Conservation (phyloP, 1,284 basidiomycete species). For the Austroboletus novae-zelandiae region DNA sequence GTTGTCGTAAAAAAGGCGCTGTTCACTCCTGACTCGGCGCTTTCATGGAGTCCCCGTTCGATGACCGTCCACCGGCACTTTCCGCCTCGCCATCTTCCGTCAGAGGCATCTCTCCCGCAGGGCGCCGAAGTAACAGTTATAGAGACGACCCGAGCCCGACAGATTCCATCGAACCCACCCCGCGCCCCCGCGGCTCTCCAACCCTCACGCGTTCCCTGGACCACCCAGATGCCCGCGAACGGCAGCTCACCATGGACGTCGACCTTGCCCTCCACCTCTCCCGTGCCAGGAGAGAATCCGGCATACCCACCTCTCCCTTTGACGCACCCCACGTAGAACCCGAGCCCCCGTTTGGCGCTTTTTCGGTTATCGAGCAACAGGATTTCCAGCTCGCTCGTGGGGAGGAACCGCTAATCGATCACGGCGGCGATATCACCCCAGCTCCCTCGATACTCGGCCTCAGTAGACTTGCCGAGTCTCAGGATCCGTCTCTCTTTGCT, state of each 20-base stretch:
- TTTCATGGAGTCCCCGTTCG: conserved; percentile 30
- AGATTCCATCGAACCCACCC: conserved; percentile 43
- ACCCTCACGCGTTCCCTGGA: conserved; percentile 61
- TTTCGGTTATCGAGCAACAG: conserved; percentile 46
- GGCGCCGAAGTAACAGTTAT: conserved; percentile 35
- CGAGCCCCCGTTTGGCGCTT: conserved; percentile 33
- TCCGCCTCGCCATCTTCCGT: conserved; percentile 46
- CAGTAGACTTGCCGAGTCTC: conserved; percentile 36
- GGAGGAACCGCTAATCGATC: conserved; percentile 29
- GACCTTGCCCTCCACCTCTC: conserved; percentile 84
- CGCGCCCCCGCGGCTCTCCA: conserved; percentile 58
- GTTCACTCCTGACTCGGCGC: not conserved
- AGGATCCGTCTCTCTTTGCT: conserved; percentile 50
- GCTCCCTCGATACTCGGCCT: conserved; percentile 19
- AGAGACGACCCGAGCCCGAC: conserved; percentile 40
- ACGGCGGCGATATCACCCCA: conserved; percentile 3
- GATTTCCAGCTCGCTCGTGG: conserved; percentile 44
- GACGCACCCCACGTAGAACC: conserved; percentile 12
- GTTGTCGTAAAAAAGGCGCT: not conserved
- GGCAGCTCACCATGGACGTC: conserved; percentile 82
- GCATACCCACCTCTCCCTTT: conserved; percentile 35
- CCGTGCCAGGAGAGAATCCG: conserved; percentile 65
- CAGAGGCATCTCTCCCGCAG: conserved; percentile 37
- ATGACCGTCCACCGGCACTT: conserved; percentile 17
- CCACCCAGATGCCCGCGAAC: conserved; percentile 67